These are phyloP conservation scores for Leishmania major DNA, from an alignment of 208 protist species.

Conservation along the genomic window DNA sequence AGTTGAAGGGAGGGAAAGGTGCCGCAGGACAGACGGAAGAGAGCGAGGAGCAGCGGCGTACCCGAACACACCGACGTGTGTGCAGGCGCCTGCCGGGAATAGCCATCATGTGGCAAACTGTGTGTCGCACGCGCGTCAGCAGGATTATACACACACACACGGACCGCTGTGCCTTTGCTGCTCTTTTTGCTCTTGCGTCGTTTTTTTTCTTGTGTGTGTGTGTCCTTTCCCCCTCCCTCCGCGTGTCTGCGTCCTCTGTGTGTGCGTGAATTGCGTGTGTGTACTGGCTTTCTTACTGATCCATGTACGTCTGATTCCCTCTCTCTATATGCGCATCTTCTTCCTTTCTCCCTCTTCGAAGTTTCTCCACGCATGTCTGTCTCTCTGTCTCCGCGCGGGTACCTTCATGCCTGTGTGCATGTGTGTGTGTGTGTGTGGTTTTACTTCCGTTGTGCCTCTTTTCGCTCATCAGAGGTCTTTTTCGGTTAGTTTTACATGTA, in stretches of 20 bases:
- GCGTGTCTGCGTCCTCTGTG: not conserved
- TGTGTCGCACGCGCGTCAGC: not conserved
- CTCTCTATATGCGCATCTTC: not conserved
- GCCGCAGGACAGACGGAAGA: not conserved
- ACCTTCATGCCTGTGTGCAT: not conserved
- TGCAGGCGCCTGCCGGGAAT: not conserved
- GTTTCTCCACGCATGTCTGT: not conserved
- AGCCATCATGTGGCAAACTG: not conserved
- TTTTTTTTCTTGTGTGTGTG: not conserved
- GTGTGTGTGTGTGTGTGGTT: not conserved
- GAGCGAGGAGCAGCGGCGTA: not conserved
- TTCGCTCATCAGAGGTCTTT: constrained; percentile 9
- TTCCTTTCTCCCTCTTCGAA: not conserved
- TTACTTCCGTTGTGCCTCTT: not conserved
- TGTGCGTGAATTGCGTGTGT: not conserved
- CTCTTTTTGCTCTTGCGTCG: not conserved
- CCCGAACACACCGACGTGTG: not conserved
- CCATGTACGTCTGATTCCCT: not conserved
- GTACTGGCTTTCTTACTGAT: not conserved
- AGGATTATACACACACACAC: not conserved
- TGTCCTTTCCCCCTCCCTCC: not conserved
- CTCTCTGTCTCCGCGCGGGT: not conserved
- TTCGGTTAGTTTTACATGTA: constrained; percentile 1
- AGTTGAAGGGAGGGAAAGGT: not conserved
- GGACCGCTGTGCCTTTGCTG: not conserved